Conservation (phyloP, 352 stramenopile species). For the Pilasporangium apinafurcum region DNA sequence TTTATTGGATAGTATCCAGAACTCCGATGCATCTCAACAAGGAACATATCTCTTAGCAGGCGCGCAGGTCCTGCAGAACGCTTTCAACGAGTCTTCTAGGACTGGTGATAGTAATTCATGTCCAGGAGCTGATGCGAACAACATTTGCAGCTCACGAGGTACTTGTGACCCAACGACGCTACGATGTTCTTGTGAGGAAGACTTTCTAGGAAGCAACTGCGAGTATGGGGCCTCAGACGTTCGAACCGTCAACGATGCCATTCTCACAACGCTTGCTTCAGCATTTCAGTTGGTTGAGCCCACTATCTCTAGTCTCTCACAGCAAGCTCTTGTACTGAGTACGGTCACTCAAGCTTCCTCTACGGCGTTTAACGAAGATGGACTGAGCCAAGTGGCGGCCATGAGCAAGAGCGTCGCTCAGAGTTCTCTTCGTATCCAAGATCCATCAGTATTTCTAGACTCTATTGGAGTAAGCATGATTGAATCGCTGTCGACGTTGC, state of each 20-base stretch:
- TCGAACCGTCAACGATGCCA: conserved; percentile 26
- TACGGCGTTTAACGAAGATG: conserved; percentile 19
- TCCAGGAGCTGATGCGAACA: not conserved
- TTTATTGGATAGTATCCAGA: conserved; percentile 7
- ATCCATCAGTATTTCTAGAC: conserved; percentile 30
- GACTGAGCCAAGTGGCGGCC: conserved; percentile 25
- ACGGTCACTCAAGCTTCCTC: conserved; percentile 34
- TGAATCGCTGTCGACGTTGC: conserved; percentile 29
- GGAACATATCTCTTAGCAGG: conserved; percentile 31
- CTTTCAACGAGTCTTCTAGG: conserved; percentile 6
- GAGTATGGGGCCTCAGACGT: conserved; percentile 25
- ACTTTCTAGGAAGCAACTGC: conserved; percentile 39
- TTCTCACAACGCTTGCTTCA: conserved; percentile 31
- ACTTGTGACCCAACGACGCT: conserved; percentile 17
- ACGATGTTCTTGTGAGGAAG: conserved; percentile 22
- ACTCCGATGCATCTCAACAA: conserved; percentile 15
- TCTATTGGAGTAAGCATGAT: conserved; percentile 33
- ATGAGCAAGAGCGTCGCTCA: conserved; percentile 33
- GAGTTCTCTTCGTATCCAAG: conserved; percentile 34
- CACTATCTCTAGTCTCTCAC: conserved; percentile 33
- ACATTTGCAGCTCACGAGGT: conserved; percentile 24
- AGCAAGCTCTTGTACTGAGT: conserved; percentile 39
- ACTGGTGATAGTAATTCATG: conserved; percentile 1
- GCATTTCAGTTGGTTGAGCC: conserved; percentile 25
- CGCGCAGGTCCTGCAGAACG: conserved; percentile 36